Conservation (phyloP, 345 rosid genomes). For the Dipteronia dyeriana region DNA sequence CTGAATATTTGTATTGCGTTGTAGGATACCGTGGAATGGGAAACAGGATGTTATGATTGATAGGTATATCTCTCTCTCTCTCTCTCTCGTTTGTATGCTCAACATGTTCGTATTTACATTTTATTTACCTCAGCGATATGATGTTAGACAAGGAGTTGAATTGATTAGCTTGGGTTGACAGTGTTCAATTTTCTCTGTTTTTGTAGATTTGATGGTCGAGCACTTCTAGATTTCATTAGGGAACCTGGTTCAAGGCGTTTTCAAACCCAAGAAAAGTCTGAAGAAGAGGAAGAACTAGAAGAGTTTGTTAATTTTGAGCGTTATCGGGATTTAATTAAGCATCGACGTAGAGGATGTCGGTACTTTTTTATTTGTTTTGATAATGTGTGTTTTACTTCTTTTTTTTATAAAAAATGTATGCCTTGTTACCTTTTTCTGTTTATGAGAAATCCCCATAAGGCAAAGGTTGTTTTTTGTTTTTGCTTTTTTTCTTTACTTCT, state of each 20-base stretch:
- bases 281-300: constrained; percentile 94
- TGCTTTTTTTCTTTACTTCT: constrained; percentile 21
- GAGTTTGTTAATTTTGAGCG: constrained; percentile 99
- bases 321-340: constrained; percentile 99
- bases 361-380: constrained; percentile 54
- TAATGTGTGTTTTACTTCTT: constrained; percentile 16
- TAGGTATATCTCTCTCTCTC: constrained; percentile 42
- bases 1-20: not conserved
- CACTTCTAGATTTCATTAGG: constrained; percentile 89
- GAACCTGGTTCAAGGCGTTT: constrained; percentile 59
- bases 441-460: constrained; percentile 22
- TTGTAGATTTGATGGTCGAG: constrained; percentile 84
- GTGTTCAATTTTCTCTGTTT: not conserved
- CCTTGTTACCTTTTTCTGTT: constrained; percentile 17
- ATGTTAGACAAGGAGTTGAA: not conserved
- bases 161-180: not conserved
- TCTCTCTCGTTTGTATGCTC: no score
- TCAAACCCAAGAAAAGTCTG: constrained; percentile 60
- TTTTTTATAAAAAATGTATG: not conserved
- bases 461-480: not conserved
- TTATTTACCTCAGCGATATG: not conserved
- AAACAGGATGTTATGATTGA: constrained; percentile 81
- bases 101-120: not conserved
- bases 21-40: constrained; percentile 95
- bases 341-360: constrained; percentile 99